Base-by-base conservation (phyloP, 2,329 filamentous ascomycete genomes). In the Seiridium cupressi region DNA sequence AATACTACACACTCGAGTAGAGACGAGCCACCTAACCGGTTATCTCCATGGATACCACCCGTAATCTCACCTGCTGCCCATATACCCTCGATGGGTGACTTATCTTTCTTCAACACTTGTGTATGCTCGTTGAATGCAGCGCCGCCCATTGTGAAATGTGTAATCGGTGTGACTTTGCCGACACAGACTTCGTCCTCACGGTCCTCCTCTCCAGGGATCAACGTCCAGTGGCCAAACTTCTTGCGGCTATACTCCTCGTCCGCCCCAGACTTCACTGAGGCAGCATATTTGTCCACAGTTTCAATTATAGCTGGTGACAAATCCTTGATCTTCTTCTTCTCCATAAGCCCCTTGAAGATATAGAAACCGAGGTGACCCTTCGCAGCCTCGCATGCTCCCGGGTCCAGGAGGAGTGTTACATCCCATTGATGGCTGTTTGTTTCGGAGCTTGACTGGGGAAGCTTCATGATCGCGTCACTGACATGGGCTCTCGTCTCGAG, bases 101-200 rank as follows among this genome's bases (percentile, higher is more conserved):
- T 69, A 3, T 73, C 68, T 6, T 68, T 66, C 31, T 76, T 71
- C 10, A 89, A 66, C 0, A 89, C 80, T 62, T 82, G 79, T 1
- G 79, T 78, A 49, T 78, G 74, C 5, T 81, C 74, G 64, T 85
- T 82, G 63, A 89, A 84, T 2, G 81, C 75, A 0, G 82, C 85
- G 0, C 86, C 86, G 4, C 86, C 86, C 86, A 89, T 89, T 1
- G 86, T 89, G 65, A 89, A 89, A 66, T 89, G 86, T 2, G 85
- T 78, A 0, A 89, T 84, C 0, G 86, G 86, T 4, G 87, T 89
- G 1, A 89, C 84, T 1, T 70, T 77, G 0, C 86, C 87, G 0
- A 88, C 70, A 61, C 84, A 87, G 0, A 89, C 75, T 35, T 84
- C 77, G 3, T 82, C 77, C 0, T 87, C 81, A 0, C 77, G 71